Evolutionary conservation across 2,329 filamentous ascomycete genomes (phyloP), one percentile per base, ranked within the genome.

Genomic region (Daldinia eschscholtzii): DNA sequence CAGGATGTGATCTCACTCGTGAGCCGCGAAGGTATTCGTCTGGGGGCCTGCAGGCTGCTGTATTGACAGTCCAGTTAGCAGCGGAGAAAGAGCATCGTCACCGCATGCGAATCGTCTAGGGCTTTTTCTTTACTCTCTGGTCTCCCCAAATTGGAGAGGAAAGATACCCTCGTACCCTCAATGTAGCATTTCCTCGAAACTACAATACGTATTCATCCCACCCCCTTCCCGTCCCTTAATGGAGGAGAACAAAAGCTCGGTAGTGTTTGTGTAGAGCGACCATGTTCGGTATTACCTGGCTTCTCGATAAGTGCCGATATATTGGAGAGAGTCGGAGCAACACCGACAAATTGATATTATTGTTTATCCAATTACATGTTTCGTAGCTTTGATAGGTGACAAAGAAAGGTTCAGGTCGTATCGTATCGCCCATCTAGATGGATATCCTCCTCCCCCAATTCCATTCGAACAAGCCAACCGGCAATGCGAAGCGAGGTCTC

Each of bases 1-100:
- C 58, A 59, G 55, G 63, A 64, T 71, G 67, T 68, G 65, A 74
- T 74, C 63, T 61, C 59, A 33, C 50, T 67, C 52, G 62, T 70
- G 70, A 72, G 67, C 70, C 62, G 67, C 70, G 53, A 69, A 64
- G 53, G 35, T 28, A 57, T 55, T 63, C 64, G 68, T 64, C 66
- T 68, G 62, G 65, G 61, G 37, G 50, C 42, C 42, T 59, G 65
- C 62, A 55, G 35, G 37, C 28, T 46, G n/a, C 46, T 59, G 57
- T 50, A 28, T 41, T 65, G 68, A 58, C 61, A 68, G 46, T 66
- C 56, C 50, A 64, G 57, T 35, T 66, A 62, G 66, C 60, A 18
- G 69, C 60, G 63, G 63, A 63, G 63, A 64, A 30, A 42, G 10
- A 10, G 33, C 37, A 68, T 71, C 66, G 63, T 71, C 69, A 71